Base-by-base conservation (phyloP, 371 early-diverging fungal genomes). In the Dipsacomyces acuminosporus region DNA sequence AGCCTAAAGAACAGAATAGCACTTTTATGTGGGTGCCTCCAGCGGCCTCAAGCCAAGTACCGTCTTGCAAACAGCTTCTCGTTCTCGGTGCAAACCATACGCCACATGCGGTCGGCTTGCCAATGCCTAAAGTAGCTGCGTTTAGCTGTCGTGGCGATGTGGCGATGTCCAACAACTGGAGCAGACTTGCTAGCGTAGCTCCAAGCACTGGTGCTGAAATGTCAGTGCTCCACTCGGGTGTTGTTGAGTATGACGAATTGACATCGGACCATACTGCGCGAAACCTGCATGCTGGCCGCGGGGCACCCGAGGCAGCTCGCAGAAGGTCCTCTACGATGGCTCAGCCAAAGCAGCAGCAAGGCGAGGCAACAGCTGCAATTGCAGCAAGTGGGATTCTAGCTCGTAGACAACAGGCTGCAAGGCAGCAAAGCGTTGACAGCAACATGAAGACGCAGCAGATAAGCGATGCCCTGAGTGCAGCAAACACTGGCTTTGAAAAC, bases 111-210 rank as follows among this genome's bases (percentile, higher is more conserved):
- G 41, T 46, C 1, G 8, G 35, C 11, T 26, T 67, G 48, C 62
- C 69, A 9, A 35, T 33, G 22, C 40, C 56, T 40, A 51, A 45
- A 17, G 41, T 58, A 11, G 59, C 46, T 3, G 55, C 25, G n/a
- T 21, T 51, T n/a, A 58, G 47, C 56, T 49, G 62, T 35, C 69
- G 62, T 21, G 69, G 59, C 13, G 59, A 57, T 25, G n/a, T 62
- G 23, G 62, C 69, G 2, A 36, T 57, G 22, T 40, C 62, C 2
- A 61, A 56, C 48, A 67, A 67, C 55, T 67, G 69, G 69, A 43
- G 48, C 41, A 15, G 34, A 43, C 59, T 64, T 38, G 50, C n/a
- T 13, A 54, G 58, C 22, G 44, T 43, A 17, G 43, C 41, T 6
- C 50, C 58, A 14, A 21, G 26, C n/a, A 45, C 58, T 0, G 48